Conservation (phyloP, 164 flowering plant species). For the Macadamia integrifolia region DNA sequence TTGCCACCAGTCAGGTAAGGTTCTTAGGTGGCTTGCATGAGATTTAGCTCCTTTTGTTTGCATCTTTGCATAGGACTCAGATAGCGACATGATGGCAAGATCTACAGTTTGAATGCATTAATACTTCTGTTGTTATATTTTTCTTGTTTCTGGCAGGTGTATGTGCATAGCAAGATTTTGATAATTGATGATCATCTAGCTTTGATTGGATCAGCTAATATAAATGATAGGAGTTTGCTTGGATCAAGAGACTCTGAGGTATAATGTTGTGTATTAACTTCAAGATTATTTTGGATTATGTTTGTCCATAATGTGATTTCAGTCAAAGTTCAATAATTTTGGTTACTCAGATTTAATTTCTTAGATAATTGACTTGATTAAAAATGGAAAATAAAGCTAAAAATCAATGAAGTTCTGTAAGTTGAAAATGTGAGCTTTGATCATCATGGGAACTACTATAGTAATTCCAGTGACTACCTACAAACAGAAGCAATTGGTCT, state of each 20-base stretch:
- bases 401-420: too few species aligned
- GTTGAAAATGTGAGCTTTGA: too few species aligned
- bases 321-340: too few species aligned
- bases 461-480: too few species aligned
- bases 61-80: neutral
- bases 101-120: neutral
- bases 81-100: too few species aligned
- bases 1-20: conserved; percentile 84
- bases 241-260: conserved; percentile 99
- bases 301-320: neutral
- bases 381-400: too few species aligned
- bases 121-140: too few species aligned
- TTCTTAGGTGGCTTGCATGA: conserved; percentile 8
- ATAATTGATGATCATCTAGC: conserved; percentile 70
- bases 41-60: neutral
- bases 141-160: conserved; percentile 42
- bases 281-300: neutral
- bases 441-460: too few species aligned
- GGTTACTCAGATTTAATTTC: too few species aligned
- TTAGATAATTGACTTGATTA: too few species aligned
- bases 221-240: conserved; percentile 94
- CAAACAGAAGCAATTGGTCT: too few species aligned
- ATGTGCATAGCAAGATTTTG: conserved; percentile 97
- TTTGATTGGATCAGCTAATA: conserved; percentile 91
- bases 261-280: conserved; percentile 10